Conservation (phyloP, 2,329 filamentous ascomycete genomes). For the Ophiognomonia clavigignenti-juglandacearum region DNA sequence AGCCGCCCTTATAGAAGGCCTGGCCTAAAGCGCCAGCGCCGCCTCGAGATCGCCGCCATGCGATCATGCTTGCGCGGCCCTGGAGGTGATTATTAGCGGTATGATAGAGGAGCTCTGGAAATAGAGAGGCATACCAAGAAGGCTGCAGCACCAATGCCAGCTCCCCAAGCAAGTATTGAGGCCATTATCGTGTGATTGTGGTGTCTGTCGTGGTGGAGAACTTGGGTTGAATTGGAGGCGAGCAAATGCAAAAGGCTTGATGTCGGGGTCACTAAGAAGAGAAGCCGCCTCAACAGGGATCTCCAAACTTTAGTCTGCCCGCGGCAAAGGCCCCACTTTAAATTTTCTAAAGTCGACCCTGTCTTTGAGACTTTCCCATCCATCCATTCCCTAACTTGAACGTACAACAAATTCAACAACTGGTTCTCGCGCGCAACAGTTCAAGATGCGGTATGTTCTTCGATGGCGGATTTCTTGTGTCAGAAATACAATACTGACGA, state of each 20-base stretch:
- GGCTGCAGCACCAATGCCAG: constrained; percentile 59
- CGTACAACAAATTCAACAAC: constrained; percentile 3
- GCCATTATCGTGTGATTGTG: constrained; percentile 41
- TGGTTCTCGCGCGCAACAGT: constrained; percentile 3
- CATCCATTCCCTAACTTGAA: not conserved
- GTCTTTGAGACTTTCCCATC: not conserved
- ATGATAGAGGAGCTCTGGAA: not conserved
- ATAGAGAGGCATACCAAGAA: constrained; percentile 46
- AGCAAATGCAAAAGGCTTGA: constrained; percentile 9
- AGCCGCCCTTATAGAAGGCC: constrained; percentile 97
- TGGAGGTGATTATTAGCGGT: constrained; percentile 30
- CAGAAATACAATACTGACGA: not conserved
- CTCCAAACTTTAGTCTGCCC: too few relatives aligned
- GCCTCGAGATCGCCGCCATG: constrained; percentile 75
- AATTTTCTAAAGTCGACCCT: not conserved
- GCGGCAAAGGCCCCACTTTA: too few relatives aligned
- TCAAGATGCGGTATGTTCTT: constrained; percentile 25
- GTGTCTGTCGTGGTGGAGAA: constrained; percentile 3
- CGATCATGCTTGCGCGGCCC: constrained; percentile 90
- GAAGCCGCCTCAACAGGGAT: too few relatives aligned
- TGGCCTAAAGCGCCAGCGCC: constrained; percentile 77
- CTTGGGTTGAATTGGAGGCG: not conserved
- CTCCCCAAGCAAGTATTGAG: constrained; percentile 53
- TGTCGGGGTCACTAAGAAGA: too few relatives aligned
- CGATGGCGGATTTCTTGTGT: not conserved